phyloP scores from a whole-genome alignment of 441 rosid genomes.

The Populus hybrid region DNA sequence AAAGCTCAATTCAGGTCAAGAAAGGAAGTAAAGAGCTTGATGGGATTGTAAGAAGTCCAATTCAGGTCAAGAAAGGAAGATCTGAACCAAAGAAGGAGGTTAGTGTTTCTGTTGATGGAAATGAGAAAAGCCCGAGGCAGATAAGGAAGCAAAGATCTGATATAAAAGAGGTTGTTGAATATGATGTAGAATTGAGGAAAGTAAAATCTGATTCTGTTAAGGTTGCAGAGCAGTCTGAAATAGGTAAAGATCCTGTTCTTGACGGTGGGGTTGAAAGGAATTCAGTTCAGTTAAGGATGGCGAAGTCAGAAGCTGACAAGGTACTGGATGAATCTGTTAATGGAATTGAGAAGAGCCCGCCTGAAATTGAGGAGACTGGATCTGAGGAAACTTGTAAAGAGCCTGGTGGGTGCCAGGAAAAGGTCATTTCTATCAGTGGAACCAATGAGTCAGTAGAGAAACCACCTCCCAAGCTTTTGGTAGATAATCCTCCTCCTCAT shows the following conservation, averaged over 20 bases:
- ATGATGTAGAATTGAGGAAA: slow-evolving; percentile 22
- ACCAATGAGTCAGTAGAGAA: slow-evolving; percentile 9
- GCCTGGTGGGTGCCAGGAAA: slow-evolving; percentile 52
- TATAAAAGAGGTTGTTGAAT: slow-evolving; percentile 14
- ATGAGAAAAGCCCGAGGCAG: slow-evolving; percentile 39
- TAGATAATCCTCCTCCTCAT: background rate
- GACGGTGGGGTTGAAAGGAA: slow-evolving; percentile 21
- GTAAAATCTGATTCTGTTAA: slow-evolving; percentile 17
- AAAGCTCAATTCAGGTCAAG: slow-evolving; percentile 24
- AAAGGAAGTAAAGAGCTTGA: slow-evolving; percentile 22
- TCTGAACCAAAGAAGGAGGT: slow-evolving; percentile 26
- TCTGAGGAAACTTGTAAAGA: slow-evolving; percentile 46
- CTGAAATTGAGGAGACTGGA: slow-evolving; percentile 29
- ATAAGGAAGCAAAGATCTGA: slow-evolving; percentile 39
- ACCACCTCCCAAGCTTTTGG: slow-evolving; percentile 4
- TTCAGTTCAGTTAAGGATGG: slow-evolving; percentile 36
- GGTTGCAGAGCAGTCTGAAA: background rate
- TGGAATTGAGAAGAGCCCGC: slow-evolving; percentile 32
- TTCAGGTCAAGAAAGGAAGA: slow-evolving; percentile 33
- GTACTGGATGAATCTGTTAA: slow-evolving; percentile 20
- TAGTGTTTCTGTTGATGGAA: slow-evolving; percentile 25
- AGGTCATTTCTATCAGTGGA: slow-evolving; percentile 28
- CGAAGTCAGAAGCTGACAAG: slow-evolving; percentile 36
- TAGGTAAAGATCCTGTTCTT: slow-evolving; percentile 10
- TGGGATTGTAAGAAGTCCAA: slow-evolving; percentile 29